Evolutionary conservation across 306 rosid species (phyloP), one percentile per base, ranked within the genome.

Genomic region (Arachis stenosperma): DNA sequence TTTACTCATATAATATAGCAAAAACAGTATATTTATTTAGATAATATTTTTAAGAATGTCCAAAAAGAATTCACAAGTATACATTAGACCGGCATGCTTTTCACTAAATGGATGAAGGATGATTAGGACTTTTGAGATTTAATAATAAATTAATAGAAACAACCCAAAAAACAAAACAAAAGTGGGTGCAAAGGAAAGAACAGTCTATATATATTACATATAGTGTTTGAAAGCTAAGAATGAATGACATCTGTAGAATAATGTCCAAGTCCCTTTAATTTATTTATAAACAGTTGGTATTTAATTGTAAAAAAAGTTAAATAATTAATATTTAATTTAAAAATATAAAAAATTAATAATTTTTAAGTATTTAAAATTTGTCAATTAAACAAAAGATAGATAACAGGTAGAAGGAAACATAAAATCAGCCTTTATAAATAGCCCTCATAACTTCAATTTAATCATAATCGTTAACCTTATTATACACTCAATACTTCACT

Each of bases 201-300:
- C 56, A 81, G 83, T 79, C 5, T 5, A 47, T 10, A 47, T 10
- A 44, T 44, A 5, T 12, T 40, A 22, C 27, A 22, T 22, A 22
- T 22, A 22, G 27, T 22, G 27, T 22, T 22, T 22, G 27, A 22
- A 22, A 22, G 27, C 79, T 81, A 81, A 81, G 60, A 81, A 64
- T 72, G 79, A 84, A 84, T 78, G 88, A 89, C 90, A 81, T 79
- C 40, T 68, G 78, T 67, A 71, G 70, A 76, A 71, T 75, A 81
- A 22, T 22, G 27, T 22, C 27, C 27, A 22, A 22, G 27, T 22
- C 76, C 87, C 65, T 81, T 82, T 84, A 79, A 84, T 0, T 47
- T 47, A 79, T 83, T 97, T 88, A 84, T 88, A 90, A 82, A 92
- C 27, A 22, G 27, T 22, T 22, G 27, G 27, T 22, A 22, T 22